Evolutionary conservation across 73 alveolate genomes (phyloP), one percentile per base, ranked within the genome.

Genomic region (Uronychia setigera): DNA sequence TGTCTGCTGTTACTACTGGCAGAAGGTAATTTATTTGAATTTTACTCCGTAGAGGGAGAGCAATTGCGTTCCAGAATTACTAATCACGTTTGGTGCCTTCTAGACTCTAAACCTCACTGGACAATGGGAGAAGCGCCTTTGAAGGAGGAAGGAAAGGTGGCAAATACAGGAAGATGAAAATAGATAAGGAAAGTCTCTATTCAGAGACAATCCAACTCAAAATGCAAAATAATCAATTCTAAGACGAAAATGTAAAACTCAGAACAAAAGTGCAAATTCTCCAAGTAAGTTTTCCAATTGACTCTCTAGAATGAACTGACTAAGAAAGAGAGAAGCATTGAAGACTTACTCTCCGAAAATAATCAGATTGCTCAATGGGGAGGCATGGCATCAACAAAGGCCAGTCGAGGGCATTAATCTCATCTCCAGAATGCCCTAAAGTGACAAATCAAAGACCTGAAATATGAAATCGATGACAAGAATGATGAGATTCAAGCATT

Each of bases 401-500:
- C 84, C 25, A 33, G 60, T 31, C 74, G 57, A 46, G n/a, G n/a
- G n/a, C n/a, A n/a, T n/a, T 82, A 86, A 29, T 34, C 85, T 74
- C 85, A 77, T 34, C 83, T 90, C 27, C 74, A 79, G n/a, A 31
- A 14, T 58, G 35, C 81, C 35, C 60, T 90, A 29, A 90, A 90
- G 85, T 74, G 87, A 58, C 79, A 91, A 30, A 80, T 90, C 76
- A 90, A 78, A 33, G 96, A 90, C 67, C 75, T 90, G 46, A 85
- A 86, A 74, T 26, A 30, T 0, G 59, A 33, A 35, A 14, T 85
- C 26, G 76, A 59, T 11, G 27, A 46, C 1, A 85, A 80, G 34
- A 35, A 30, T 11, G 96, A 87, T 0, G 96, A 90, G 33, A 31
- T 60, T n/a, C 85, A 79, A 74, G n/a, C 76, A 31, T 85, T 90